These are phyloP conservation scores for Ophiosphaerella narmari DNA, from an alignment of 2,329 filamentous ascomycete species.

Conservation along the genomic window DNA sequence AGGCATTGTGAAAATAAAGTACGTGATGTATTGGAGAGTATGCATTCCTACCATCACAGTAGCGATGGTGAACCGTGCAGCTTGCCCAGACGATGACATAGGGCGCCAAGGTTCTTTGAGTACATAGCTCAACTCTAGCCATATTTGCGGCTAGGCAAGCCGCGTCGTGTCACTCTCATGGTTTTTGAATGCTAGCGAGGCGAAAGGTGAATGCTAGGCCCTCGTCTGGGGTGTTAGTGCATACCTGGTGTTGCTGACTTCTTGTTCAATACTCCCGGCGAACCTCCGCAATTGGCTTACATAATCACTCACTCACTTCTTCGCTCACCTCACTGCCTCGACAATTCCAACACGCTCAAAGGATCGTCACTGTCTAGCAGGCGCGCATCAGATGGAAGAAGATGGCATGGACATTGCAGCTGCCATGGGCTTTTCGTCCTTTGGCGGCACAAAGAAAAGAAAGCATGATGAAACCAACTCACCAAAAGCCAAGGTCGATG, in stretches of 20 bases:
- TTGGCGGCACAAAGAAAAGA: slow-evolving; percentile 70
- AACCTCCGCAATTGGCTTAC: too few relatives aligned
- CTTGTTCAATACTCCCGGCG: too few relatives aligned
- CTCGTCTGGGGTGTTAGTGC: too few relatives aligned
- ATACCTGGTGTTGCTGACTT: too few relatives aligned
- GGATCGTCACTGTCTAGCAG: neutral
- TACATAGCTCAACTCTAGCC: slow-evolving; percentile 7
- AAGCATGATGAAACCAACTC: slow-evolving; percentile 66
- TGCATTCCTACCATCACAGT: neutral
- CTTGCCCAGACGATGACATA: slow-evolving; percentile 17
- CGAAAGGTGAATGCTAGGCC: too few relatives aligned
- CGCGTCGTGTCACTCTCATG: too few relatives aligned
- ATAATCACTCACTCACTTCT: too few relatives aligned
- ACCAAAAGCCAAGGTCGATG: slow-evolving; percentile 44
- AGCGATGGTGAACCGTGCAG: slow-evolving; percentile 13
- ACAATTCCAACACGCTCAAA: neutral
- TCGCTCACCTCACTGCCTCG: neutral
- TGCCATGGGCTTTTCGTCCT: slow-evolving; percentile 74
- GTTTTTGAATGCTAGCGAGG: too few relatives aligned
- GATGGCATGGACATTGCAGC: slow-evolving; percentile 63
- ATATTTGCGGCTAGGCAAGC: neutral
- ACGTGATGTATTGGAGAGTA: slow-evolving; percentile 2
- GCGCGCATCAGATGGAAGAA: slow-evolving; percentile 44
- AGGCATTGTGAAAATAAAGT: slow-evolving; percentile 12
- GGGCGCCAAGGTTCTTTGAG: slow-evolving; percentile 9